Evolutionary conservation across 1,139 yeast species (phyloP), one percentile per base, ranked within the genome.

Genomic region (Protomyces inouyei): DNA sequence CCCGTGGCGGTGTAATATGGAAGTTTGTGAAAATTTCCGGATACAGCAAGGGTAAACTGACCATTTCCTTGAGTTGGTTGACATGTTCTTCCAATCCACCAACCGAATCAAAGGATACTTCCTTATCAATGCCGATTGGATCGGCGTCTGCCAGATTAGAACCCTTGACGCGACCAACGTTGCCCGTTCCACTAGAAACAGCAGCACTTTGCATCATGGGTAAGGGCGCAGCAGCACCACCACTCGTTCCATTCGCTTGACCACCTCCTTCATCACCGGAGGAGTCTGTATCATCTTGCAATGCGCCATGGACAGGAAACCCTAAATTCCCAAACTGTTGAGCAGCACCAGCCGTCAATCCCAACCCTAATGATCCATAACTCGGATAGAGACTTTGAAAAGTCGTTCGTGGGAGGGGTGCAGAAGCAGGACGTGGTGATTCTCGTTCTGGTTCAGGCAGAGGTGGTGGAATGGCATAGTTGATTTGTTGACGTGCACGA

Each of bases 21-120:
- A 95, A 95, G 72, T 86, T 85, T 71, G 90, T 90, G 73, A 92
- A 95, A 21, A 95, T 82, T 74, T 95, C 98, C 0, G 99, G 98
- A 70, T 95, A 95, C 65, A 92, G 77, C 68, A 95, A 78, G 0
- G 99, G 99, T 66, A 95, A 78, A 0, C 96, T 91, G 10, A 95
- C 96, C 99, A 95, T 95, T 76, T 95, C 98, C 72, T 95, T 93
- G 69, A 95, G 80, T 74, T 93, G 97, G 72, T 87, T 85, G 70
- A 95, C 90, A 73, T 93, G 71, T 69, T 86, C 86, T 72, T 89
- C 96, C 65, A 95, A 80, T 1, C 98, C 99, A 61, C 99, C 99
- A 46, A 95, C 90, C 1, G 87, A 86, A 1, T 86, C 82, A 74
- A 95, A 95, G 73, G 90, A 97, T 60, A 93, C 89, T 73, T 90